Base-by-base conservation (phyloP, 768 basidiomycete species). In the Pisolithus microcarpus region DNA sequence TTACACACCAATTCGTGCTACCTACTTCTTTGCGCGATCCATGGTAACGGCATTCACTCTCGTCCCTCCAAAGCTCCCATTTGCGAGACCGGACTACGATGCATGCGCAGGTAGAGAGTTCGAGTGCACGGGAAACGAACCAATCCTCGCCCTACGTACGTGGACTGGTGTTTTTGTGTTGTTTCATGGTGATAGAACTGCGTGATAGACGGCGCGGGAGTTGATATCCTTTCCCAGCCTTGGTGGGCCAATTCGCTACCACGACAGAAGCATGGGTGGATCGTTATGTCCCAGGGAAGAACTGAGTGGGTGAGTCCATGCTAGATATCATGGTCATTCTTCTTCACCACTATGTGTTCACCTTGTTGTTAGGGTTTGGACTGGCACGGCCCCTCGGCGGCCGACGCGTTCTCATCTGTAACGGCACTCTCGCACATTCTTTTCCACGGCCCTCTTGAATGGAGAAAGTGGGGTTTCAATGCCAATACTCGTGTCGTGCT, bases 351-450 rank as follows among this genome's bases (percentile, higher is more conserved):
- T 23, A 47, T 15, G 46, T 30, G 4, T 43, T 11, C 38, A 18
- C 18, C 13, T n/a, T 43, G 3, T 2, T 30, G 10, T 1, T 38
- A 90, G 88, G 92, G 92, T 1, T 73, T 93, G 40, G 93, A 96
- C 65, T 95, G 92, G 92, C 93, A 91, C 59, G 93, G 91, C 0
- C 82, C 84, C 4, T 91, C 88, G 59, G 73, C 84, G 10, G 63
- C 67, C 13, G 89, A 93, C 60, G 84, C 79, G 1, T 88, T 86
- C 78, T 65, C 62, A 13, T 69, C 81, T 2, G 67, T 91, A 6
- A 75, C 77, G 24, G 80, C 84, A 2, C 69, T 93, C 34, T 61
- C 65, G 3, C 36, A 28, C 3, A 76, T 89, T 37, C 60, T 86
- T 4, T 48, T 50, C 4, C 64, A 63, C 15, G 46, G 58, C 21